Base-by-base conservation (phyloP, 768 basidiomycete genomes). In the Termitomyces bulborhizus region DNA sequence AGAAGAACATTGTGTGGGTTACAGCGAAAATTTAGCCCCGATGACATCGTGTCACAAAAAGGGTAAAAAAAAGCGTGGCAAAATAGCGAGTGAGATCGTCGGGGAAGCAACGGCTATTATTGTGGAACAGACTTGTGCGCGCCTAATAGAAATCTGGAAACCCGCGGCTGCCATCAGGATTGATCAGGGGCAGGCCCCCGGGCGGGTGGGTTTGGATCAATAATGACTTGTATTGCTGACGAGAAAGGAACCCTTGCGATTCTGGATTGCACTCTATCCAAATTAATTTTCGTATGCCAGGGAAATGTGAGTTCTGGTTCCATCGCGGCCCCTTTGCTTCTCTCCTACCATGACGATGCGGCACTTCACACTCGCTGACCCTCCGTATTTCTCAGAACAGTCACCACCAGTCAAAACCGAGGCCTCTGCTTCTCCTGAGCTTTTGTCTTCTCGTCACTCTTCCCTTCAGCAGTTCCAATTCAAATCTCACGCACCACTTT, bases 341-440 rank as follows among this genome's bases (percentile, higher is more conserved):
- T 46, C 24, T 56, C 56, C 57, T 46, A 32, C 56, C 55, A 55
- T 46, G 48, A 53, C 57, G 21, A 67, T 69, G 68, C 57, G 59
- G 40, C 40, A 61, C 24, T 60, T 64, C 26, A 18, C 58, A 4
- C 54, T 57, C 31, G 47, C 68, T 61, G 55, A 68, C 56, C 44
- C 62, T 45, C 44, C 27, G 3, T 63, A 57, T 57, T 54, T 54
- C 46, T 37, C 60, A 58, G 58, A 59, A 58, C 60, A 57, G 37
- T 63, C 65, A 36, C 56, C 61, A 59, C 65, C 66, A 59, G 70
- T 76, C 53, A 78, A 78, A 68, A 71, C 73, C 51, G 75, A 76
- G 62, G 70, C 68, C 52, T 70, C 69, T 60, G 66, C 73, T 65
- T 77, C 76, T 53, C 76, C 75, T 61, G 72, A 74, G 65, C 70